Evolutionary conservation across 2,329 filamentous ascomycete species (phyloP).

Genomic region (Hymenoscyphus repandus): DNA sequence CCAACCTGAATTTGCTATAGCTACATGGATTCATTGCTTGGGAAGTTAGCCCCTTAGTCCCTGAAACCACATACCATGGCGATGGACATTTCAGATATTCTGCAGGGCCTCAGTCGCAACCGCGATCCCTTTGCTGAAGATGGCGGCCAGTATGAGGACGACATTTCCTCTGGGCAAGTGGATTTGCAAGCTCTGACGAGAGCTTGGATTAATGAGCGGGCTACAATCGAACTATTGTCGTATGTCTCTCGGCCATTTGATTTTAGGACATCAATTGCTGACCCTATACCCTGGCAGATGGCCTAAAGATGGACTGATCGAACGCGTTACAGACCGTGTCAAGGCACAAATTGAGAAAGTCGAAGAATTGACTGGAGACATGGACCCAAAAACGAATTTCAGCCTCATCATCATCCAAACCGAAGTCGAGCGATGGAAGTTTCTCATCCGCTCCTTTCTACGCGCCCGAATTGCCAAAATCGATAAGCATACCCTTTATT

Average conservation of each 20-base stretch:
- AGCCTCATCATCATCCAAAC: slow-evolving; percentile 92
- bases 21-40: too few species aligned
- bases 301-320: slow-evolving; percentile 69
- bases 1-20: too few species aligned
- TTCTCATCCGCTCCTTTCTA: slow-evolving; percentile 76
- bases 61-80: background rate
- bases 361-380: slow-evolving; percentile 73
- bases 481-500: slow-evolving; percentile 70
- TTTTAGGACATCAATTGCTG: slow-evolving; percentile 2
- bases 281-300: slow-evolving; percentile 39
- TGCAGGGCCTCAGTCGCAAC: slow-evolving; percentile 63
- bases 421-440: slow-evolving; percentile 91
- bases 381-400: slow-evolving; percentile 90
- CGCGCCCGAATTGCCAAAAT: slow-evolving; percentile 87
- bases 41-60: too few species aligned
- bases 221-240: slow-evolving; percentile 80
- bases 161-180: slow-evolving; percentile 63
- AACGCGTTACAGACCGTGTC: slow-evolving; percentile 71
- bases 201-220: slow-evolving; percentile 88
- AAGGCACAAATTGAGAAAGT: slow-evolving; percentile 65
- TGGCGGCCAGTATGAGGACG: slow-evolving; percentile 37
- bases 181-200: slow-evolving; percentile 88
- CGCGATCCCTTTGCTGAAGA: slow-evolving; percentile 35
- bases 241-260: slow-evolving; percentile 40
- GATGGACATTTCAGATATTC: slow-evolving; percentile 79